Evolutionary conservation across 306 rosid genomes (phyloP), one percentile per base, ranked within the genome.

Genomic region (Sicyos edulis): DNA sequence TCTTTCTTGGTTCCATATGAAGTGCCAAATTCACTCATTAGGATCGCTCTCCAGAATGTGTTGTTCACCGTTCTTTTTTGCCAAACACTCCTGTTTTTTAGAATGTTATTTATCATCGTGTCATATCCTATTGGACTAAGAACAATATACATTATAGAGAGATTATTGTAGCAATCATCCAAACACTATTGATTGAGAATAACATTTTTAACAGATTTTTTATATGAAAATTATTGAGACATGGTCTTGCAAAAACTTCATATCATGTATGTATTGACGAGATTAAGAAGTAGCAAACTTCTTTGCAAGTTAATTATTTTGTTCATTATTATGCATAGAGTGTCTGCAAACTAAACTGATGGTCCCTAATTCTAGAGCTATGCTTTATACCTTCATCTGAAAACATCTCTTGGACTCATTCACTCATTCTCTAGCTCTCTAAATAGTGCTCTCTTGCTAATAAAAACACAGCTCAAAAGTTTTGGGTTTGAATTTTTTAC

Each of bases 341-440:
- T 65, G 34, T 13, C 44, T 68, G 45, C 55, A 51, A 70, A 70
- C 44, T 70, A 70, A 29, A 26, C 15, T 51, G 26, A 42, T 37
- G 85, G 79, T 60, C 71, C 81, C 67, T 70, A 83, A 52, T 74
- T 70, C 73, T 59, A 70, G 75, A 63, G 80, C 88, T 79, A 88
- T 88, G 91, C 89, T 80, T 83, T 85, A 76, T 92, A 89, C 85
- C 91, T 83, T 86, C 96, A 85, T 86, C 87, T 89, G 88, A 88
- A 92, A 75, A 92, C 85, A 84, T 92, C 86, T 88, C 86, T 85
- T 92, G 62, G 97, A 89, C 82, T 92, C 96, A 53, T 4, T 81
- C 74, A 26, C 29, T 26, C 29, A 26, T 26, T 26, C 29, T 83
- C 87, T 75, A 92, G 83, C 78, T 92, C 98, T 80, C 87, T 79